A percentile compares a stretch with the other conserved stretches of the same genome.
Evolutionary conservation across 805 yeast genomes (phyloP).

Genomic region (Saturnispora sekii): DNA sequence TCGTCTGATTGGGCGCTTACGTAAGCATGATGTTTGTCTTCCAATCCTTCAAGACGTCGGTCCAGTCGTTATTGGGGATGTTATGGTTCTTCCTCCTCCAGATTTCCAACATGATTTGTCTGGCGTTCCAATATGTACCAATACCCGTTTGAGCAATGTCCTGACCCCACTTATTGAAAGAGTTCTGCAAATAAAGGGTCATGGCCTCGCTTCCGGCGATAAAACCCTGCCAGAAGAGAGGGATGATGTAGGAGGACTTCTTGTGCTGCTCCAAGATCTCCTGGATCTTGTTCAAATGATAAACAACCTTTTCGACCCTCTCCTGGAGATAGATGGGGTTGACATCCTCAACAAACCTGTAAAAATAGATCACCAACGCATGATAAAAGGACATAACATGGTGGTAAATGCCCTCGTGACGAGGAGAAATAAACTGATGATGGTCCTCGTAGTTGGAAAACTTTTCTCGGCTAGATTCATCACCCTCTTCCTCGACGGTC

Average conservation of each 20-base stretch:
- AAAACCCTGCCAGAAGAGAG: slow-evolving; percentile 83
- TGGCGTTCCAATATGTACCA: slow-evolving; percentile 80
- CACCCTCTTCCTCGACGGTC: slow-evolving; percentile 23
- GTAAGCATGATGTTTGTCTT: slow-evolving; percentile 73
- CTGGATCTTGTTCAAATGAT: slow-evolving; percentile 56
- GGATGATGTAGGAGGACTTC: slow-evolving; percentile 51
- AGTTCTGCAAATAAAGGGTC: slow-evolving; percentile 45
- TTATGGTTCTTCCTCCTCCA: slow-evolving; percentile 65
- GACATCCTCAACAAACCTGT: slow-evolving; percentile 48
- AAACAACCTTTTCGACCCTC: slow-evolving; percentile 49
- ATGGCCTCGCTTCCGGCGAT: slow-evolving; percentile 78
- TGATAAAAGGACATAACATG: slow-evolving; percentile 74
- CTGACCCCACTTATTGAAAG: slow-evolving; percentile 69
- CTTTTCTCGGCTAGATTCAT: slow-evolving; percentile 2
- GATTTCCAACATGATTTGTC: slow-evolving; percentile 78
- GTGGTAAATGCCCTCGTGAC: slow-evolving; percentile 68
- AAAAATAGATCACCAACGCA: slow-evolving; percentile 61
- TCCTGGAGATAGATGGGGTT: slow-evolving; percentile 51
- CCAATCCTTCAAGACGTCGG: slow-evolving; percentile 72
- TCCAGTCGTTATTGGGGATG: slow-evolving; percentile 61
- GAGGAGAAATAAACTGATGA: slow-evolving; percentile 34
- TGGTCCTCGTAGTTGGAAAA: slow-evolving; percentile 7
- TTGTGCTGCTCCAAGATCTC: slow-evolving; percentile 37
- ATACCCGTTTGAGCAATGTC: slow-evolving; percentile 48
- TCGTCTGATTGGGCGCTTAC: slow-evolving; percentile 15